These are phyloP conservation scores for Wakefieldia striispora DNA, from an alignment of 768 basidiomycete genomes.

Conservation along the genomic window DNA sequence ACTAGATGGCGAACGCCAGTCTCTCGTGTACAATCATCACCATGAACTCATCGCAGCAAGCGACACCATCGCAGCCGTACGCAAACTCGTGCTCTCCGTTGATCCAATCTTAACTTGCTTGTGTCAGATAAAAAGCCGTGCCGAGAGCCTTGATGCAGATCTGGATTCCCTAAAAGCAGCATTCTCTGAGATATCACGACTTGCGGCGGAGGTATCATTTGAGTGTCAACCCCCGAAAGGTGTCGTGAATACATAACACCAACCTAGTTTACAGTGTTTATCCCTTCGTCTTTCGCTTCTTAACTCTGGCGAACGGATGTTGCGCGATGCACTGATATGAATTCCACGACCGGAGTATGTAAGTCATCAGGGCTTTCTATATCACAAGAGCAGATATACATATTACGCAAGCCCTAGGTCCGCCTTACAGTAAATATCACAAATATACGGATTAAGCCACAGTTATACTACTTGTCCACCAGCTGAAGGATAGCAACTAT, in stretches of 20 bases:
- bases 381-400: slow-evolving; percentile 1
- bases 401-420: slow-evolving; percentile 13
- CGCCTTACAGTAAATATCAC: slow-evolving; percentile 7
- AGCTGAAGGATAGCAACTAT: slow-evolving; percentile 1
- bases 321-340: neutral
- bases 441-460: slow-evolving; percentile 7
- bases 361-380: slow-evolving; percentile 4
- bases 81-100: slow-evolving; percentile 20
- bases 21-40: slow-evolving; percentile 92
- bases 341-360: neutral
- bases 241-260: neutral
- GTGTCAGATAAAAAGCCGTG: slow-evolving; percentile 81
- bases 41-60: slow-evolving; percentile 93
- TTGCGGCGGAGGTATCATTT: slow-evolving; percentile 63
- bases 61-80: slow-evolving; percentile 83
- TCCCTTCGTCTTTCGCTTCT: neutral
- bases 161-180: slow-evolving; percentile 77
- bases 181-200: slow-evolving; percentile 83
- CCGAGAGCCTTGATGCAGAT: slow-evolving; percentile 82
- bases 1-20: slow-evolving; percentile 84
- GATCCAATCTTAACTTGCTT: neutral
- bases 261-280: neutral
- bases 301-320: neutral
- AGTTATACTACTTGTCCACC: slow-evolving; percentile 2
- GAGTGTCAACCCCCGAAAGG: slow-evolving; percentile 32